Evolutionary conservation across 768 basidiomycete species (phyloP).

Genomic region (Suillus fuscotomentosus): DNA sequence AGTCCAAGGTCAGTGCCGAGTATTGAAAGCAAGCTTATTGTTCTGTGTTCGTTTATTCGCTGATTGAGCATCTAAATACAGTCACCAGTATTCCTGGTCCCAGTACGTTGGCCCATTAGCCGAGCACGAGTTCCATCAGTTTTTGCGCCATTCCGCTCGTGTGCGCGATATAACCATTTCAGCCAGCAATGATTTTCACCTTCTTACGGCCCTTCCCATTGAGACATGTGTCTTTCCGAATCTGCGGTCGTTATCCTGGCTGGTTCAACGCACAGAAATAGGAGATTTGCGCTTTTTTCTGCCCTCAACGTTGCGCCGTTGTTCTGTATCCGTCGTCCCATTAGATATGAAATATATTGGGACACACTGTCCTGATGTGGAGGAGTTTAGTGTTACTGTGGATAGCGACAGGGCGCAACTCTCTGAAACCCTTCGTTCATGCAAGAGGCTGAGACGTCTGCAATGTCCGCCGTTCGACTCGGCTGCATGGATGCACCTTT

Average conservation of each 20-base stretch:
- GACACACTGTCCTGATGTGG: background rate
- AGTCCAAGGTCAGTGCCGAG: background rate
- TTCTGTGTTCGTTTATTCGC: background rate
- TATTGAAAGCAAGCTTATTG: background rate
- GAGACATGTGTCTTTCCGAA: background rate
- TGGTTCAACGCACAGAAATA: no score
- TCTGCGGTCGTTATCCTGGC: background rate
- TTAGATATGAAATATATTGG: background rate
- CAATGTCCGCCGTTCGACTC: background rate
- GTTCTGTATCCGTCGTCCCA: no score
- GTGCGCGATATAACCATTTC: background rate
- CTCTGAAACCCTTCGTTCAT: background rate
- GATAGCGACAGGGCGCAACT: background rate
- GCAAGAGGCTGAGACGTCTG: background rate
- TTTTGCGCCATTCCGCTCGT: background rate
- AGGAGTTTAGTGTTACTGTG: background rate
- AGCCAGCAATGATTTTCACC: background rate
- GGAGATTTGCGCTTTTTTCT: background rate
- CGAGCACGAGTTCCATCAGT: background rate
- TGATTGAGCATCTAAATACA: background rate
- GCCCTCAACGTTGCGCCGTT: background rate
- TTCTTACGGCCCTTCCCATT: background rate
- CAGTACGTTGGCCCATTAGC: background rate
- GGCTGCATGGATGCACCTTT: background rate
- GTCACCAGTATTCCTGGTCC: background rate